Conservation (phyloP, 805 yeast species). For the Alloascoidea africana region DNA sequence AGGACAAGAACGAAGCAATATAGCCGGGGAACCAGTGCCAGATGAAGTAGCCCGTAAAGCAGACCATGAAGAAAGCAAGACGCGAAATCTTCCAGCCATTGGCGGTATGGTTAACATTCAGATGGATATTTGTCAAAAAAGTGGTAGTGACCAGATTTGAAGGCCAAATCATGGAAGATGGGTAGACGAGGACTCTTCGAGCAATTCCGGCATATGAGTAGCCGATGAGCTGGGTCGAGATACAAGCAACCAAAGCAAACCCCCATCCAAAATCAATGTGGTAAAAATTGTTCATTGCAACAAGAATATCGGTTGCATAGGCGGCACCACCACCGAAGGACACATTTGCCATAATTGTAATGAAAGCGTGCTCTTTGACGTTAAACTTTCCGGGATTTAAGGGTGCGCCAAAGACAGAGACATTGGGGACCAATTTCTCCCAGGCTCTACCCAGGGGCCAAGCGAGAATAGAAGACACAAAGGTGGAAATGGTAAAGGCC, state of each 20-base stretch:
- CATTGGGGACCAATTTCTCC: slow-evolving; percentile 23
- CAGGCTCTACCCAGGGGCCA: slow-evolving; percentile 48
- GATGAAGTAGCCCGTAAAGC: slow-evolving; percentile 23
- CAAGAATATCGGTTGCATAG: slow-evolving; percentile 40
- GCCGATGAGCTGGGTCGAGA: slow-evolving; percentile 51
- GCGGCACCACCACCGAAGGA: slow-evolving; percentile 29
- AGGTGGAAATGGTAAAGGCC: slow-evolving; percentile 31
- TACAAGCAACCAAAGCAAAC: slow-evolving; percentile 32
- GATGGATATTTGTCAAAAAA: slow-evolving; percentile 35
- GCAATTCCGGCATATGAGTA: slow-evolving; percentile 53
- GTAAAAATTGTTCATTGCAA: slow-evolving; percentile 36
- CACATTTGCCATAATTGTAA: slow-evolving; percentile 36
- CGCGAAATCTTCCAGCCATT: slow-evolving; percentile 49
- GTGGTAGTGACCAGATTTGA: slow-evolving; percentile 43
- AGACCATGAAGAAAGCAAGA: slow-evolving; percentile 29
- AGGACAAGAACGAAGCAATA: slow-evolving; percentile 40
- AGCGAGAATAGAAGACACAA: slow-evolving; percentile 44
- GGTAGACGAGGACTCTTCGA: slow-evolving; percentile 42
- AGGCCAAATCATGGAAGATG: slow-evolving; percentile 64
- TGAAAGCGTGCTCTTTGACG: slow-evolving; percentile 45
- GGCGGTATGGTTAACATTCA: slow-evolving; percentile 33
- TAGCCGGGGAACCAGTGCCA: slow-evolving; percentile 52
- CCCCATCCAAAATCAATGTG: slow-evolving; percentile 32
- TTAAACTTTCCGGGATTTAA: slow-evolving; percentile 52
- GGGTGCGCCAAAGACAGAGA: slow-evolving; percentile 14